Conservation (phyloP, 1,284 basidiomycete species). For the Austroboletus niveus region DNA sequence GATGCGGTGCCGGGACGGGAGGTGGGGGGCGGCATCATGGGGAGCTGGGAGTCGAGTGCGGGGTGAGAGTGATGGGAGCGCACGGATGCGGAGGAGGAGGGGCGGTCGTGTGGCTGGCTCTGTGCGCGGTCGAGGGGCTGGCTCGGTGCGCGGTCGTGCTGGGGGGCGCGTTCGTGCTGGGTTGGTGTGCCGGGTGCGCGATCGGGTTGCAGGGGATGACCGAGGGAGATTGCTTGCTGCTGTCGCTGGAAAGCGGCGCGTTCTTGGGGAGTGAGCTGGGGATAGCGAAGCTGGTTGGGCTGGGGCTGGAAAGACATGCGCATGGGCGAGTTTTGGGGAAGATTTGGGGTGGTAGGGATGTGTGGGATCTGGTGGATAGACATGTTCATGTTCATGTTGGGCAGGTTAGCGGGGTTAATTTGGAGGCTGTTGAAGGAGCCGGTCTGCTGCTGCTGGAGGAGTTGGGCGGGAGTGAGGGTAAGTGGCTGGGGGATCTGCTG, state of each 20-base stretch:
- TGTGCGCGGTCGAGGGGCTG: constrained; percentile 23
- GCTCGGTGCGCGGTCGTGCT: constrained; percentile 18
- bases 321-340: constrained; percentile 16
- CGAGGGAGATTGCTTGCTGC: constrained; percentile 14
- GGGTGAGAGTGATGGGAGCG: constrained; percentile 31
- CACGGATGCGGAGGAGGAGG: constrained; percentile 29
- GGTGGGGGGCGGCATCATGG: constrained; percentile 25
- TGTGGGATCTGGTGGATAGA: constrained; percentile 18
- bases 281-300: constrained; percentile 6
- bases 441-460: constrained; percentile 30
- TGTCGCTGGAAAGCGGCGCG: constrained; percentile 23
- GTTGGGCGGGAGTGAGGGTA: constrained; percentile 31
- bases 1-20: constrained; percentile 30
- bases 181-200: constrained; percentile 18
- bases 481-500: constrained; percentile 21
- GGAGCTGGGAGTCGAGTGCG: constrained; percentile 16
- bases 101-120: constrained; percentile 26
- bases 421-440: constrained; percentile 12
- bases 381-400: constrained; percentile 3
- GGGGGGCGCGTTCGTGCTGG: constrained; percentile 21
- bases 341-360: constrained; percentile 1
- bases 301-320: constrained; percentile 20
- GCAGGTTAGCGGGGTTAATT: no score
- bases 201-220: constrained; percentile 17
- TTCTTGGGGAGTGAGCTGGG: constrained; percentile 23